Conservation (phyloP, 2,329 filamentous ascomycete species). For the Stachybotrys echinatus region DNA sequence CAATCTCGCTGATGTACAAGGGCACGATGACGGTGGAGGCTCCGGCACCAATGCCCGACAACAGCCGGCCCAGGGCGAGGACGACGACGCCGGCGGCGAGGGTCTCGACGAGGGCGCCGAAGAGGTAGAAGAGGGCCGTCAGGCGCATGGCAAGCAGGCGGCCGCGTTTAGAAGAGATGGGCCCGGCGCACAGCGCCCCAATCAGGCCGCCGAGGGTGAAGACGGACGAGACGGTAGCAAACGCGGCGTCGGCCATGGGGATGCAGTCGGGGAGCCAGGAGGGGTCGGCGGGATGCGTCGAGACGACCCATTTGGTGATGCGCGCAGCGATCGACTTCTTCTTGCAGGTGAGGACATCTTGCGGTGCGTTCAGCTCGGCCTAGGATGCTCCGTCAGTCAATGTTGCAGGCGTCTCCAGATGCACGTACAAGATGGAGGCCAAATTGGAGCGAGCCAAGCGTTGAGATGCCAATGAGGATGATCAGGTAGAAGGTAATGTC, state of each 20-base stretch:
- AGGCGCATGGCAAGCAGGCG: conserved; percentile 70
- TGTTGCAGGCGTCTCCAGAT: neutral
- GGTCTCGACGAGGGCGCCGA: conserved; percentile 73
- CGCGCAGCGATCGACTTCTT: conserved; percentile 37
- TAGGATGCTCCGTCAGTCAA: conserved; percentile 6
- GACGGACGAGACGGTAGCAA: conserved; percentile 82
- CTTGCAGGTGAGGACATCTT: conserved; percentile 87
- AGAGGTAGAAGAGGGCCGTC: conserved; percentile 70
- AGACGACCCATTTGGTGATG: conserved; percentile 20
- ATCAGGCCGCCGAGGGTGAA: conserved; percentile 86
- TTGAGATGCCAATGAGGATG: conserved; percentile 69
- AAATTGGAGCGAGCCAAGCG: conserved; percentile 86
- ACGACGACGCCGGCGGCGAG: conserved; percentile 61
- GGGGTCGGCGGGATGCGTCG: conserved; percentile 12
- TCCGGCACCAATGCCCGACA: conserved; percentile 81
- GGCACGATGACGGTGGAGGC: conserved; percentile 90
- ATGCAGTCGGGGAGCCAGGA: conserved; percentile 68
- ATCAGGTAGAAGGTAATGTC: conserved; percentile 71
- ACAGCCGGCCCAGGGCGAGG: conserved; percentile 67
- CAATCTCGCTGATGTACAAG: conserved; percentile 89
- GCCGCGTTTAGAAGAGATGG: conserved; percentile 71
- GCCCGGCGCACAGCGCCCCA: conserved; percentile 76
- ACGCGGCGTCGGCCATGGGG: conserved; percentile 74
- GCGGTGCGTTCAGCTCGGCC: conserved; percentile 93
- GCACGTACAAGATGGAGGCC: conserved; percentile 78